Conservation (phyloP, 495 filamentous ascomycete species). For the Xylaria curta region DNA sequence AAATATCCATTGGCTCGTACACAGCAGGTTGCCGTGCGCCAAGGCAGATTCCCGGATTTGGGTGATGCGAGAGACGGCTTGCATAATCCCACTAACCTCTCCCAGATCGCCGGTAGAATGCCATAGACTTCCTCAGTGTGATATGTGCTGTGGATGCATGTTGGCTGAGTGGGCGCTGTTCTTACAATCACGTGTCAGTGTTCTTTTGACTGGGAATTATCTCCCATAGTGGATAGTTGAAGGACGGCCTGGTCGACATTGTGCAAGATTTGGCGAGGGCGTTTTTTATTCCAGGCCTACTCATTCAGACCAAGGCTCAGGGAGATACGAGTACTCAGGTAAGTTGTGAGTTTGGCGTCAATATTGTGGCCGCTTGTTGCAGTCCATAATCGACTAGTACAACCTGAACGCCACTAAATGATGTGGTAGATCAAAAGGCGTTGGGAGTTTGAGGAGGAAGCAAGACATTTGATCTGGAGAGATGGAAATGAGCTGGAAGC, state of each 20-base stretch:
- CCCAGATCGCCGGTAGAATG: neutral
- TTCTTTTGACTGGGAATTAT: neutral
- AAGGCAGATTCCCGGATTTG: constrained; percentile 15
- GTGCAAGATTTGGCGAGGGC: no score
- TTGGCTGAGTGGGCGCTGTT: neutral
- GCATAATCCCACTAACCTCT: neutral
- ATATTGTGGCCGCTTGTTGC: neutral
- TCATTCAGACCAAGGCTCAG: neutral
- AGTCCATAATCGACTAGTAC: neutral
- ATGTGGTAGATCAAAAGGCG: neutral
- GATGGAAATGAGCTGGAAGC: neutral
- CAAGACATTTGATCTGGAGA: constrained; percentile 22
- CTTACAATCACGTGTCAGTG: neutral
- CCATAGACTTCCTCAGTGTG: neutral
- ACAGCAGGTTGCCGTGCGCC: constrained; percentile 31
- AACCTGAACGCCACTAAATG: neutral
- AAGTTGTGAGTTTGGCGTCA: neutral
- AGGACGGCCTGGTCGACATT: neutral
- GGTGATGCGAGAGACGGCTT: constrained; percentile 6
- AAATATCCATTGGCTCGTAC: constrained; percentile 35
- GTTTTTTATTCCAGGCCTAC: no score
- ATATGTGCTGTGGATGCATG: constrained; percentile 4
- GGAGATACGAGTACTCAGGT: neutral
- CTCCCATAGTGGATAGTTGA: neutral
- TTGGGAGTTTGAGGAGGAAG: neutral